Percentiles rank a stretch among this genome's conserved stretches.
Evolutionary conservation across 1,284 basidiomycete species (phyloP).

Genomic region (Cryptococcus jaspeensis): DNA sequence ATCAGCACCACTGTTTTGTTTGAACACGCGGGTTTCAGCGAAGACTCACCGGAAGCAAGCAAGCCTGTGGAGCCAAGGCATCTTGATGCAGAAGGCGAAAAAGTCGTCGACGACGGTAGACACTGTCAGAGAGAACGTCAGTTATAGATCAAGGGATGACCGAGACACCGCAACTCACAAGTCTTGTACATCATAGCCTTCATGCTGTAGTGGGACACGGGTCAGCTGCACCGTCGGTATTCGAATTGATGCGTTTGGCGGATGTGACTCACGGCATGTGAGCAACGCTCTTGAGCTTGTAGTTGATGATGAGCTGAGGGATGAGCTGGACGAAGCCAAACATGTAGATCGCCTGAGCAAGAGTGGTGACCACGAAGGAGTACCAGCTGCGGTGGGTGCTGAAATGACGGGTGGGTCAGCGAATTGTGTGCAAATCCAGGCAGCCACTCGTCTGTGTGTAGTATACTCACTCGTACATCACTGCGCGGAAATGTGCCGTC

Average conservation of each 20-base stretch:
- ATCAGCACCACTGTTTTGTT: no score
- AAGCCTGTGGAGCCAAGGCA: conserved; percentile 81
- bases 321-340: conserved; percentile 95
- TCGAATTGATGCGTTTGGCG: not conserved
- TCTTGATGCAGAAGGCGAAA: conserved; percentile 86
- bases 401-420: conserved; percentile 12
- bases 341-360: conserved; percentile 59
- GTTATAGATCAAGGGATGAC: not conserved
- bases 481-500: conserved; percentile 8
- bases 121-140: conserved; percentile 22
- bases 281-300: conserved; percentile 76
- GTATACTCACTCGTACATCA: conserved; percentile 63
- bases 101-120: conserved; percentile 75
- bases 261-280: conserved; percentile 41
- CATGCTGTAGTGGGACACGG: conserved; percentile 56
- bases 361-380: conserved; percentile 78
- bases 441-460: not conserved
- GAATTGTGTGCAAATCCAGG: not conserved
- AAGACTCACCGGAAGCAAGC: conserved; percentile 47
- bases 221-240: conserved; percentile 7
- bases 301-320: conserved; percentile 86
- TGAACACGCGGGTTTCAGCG: not conserved
- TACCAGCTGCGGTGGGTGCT: conserved; percentile 88
- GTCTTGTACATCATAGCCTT: conserved; percentile 97
- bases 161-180: conserved; percentile 47